Evolutionary conservation across 441 rosid species (phyloP), one percentile per base, ranked within the genome.

Genomic region (Populus tomentosa): DNA sequence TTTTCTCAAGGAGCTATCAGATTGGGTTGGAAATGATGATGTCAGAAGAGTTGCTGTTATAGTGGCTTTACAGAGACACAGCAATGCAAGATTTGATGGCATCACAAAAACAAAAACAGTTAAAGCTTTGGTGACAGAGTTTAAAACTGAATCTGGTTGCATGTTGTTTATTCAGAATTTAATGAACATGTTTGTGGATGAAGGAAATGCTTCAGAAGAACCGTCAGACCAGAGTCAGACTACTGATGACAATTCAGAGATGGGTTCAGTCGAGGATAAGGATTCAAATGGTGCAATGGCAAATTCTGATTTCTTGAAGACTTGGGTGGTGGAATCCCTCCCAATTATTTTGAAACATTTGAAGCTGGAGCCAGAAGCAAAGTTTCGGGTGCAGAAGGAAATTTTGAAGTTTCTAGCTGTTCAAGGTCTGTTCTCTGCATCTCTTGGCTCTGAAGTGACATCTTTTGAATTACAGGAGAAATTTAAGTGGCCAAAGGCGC

Each of bases 151-250:
- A 83, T 74, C 85, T 5, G 98, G 98, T 72, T 91, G 93, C 82
- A 88, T 83, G 86, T 82, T 94, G 40, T 94, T 94, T 81, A 88
- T 94, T 77, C 92, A 92, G 86, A 90, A 88, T 76, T 80, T 93
- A 80, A 85, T 85, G 79, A 77, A 88, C 87, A 83, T 96, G 90
- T 96, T 96, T 82, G 87, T 96, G 72, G 98, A 94, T 85, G 97
- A 88, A 79, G 88, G 89, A 71, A 88, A 87, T 77, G 81, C 83
- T 77, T 86, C 92, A 14, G 98, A 90, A 80, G 95, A 94, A 80
- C 92, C 98, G 74, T 96, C 98, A 40, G 98, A 94, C 87, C 99
- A 94, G 88, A 96, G 98, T 86, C 98, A 94, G 88, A 96, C 98
- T 77, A 94, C 99, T 18, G 99, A 96, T 89, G 99, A 96, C 74